Percentiles rank a stretch among this genome's conserved stretches.
phyloP scores from a whole-genome alignment of 495 filamentous ascomycete genomes.

The Hyaloscypha variabilis region DNA sequence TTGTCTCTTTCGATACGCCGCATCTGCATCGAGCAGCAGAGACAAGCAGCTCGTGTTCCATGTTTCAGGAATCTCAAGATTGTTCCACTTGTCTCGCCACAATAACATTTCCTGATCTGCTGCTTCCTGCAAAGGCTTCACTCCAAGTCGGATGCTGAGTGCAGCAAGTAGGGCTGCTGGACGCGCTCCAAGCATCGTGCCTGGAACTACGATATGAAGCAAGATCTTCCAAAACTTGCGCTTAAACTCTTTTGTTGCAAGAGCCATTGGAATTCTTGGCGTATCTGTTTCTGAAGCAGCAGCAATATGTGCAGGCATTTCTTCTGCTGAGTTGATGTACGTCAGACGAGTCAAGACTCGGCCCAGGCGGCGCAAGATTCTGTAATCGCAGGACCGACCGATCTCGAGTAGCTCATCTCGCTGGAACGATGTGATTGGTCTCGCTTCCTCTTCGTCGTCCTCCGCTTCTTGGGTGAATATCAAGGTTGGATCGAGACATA shows the following conservation, averaged over 20 bases:
- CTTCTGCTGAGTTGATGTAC: slow-evolving; percentile 38
- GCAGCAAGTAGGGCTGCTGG: slow-evolving; percentile 48
- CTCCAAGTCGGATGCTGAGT: slow-evolving; percentile 44
- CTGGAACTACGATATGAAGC: slow-evolving; percentile 45
- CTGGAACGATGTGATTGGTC: slow-evolving; percentile 32
- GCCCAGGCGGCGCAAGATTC: slow-evolving; percentile 43
- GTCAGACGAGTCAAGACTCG: slow-evolving; percentile 45
- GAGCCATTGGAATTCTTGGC: slow-evolving; percentile 40
- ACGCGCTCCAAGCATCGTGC: slow-evolving; percentile 43
- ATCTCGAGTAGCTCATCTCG: slow-evolving; percentile 50
- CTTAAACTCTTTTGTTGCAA: slow-evolving; percentile 35
- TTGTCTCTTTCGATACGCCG: slow-evolving; percentile 31
- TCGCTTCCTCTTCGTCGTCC: slow-evolving; percentile 23
- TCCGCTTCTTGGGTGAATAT: slow-evolving; percentile 30
- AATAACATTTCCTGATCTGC: slow-evolving; percentile 42
- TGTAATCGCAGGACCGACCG: slow-evolving; percentile 45
- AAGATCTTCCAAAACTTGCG: slow-evolving; percentile 46
- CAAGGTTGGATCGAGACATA: slow-evolving; percentile 49
- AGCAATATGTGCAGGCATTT: slow-evolving; percentile 45
- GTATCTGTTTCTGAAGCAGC: slow-evolving; percentile 29
- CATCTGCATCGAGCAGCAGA: slow-evolving; percentile 46
- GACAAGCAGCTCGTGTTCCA: slow-evolving; percentile 46
- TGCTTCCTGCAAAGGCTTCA: slow-evolving; percentile 38
- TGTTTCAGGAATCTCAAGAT: slow-evolving; percentile 45
- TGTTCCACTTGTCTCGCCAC: slow-evolving; percentile 44